These are phyloP conservation scores for Coniferiporia weirii DNA, from an alignment of 1,284 basidiomycete species.

Conservation along the genomic window DNA sequence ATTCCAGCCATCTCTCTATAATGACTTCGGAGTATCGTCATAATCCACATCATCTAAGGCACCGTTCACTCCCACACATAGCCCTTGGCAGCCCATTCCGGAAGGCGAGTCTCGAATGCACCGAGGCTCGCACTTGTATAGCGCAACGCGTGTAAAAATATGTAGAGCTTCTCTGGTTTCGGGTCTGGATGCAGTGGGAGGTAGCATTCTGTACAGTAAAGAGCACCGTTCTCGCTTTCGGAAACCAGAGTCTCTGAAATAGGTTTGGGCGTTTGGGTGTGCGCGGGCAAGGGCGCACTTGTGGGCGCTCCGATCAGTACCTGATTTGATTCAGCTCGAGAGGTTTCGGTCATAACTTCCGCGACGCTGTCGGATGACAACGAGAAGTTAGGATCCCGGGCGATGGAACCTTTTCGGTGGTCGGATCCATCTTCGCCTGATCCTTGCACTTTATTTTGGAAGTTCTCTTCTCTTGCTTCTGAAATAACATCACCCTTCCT, in stretches of 20 bases:
- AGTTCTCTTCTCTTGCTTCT: neutral
- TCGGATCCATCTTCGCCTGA: neutral
- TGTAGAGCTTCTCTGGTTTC: constrained; percentile 83
- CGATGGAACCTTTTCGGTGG: too few relatives aligned
- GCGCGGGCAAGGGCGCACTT: too few relatives aligned
- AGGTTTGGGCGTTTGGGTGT: neutral
- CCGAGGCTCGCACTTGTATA: constrained; percentile 72
- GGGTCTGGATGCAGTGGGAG: constrained; percentile 89
- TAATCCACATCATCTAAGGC: neutral
- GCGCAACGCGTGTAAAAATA: constrained; percentile 86
- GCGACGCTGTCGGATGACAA: too few relatives aligned
- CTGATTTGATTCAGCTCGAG: too few relatives aligned
- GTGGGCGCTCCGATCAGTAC: too few relatives aligned
- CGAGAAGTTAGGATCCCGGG: too few relatives aligned
- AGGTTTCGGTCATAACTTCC: too few relatives aligned
- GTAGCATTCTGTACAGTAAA: constrained; percentile 84
- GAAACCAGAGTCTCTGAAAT: neutral
- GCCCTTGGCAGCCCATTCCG: constrained; percentile 63
- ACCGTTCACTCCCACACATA: constrained; percentile 49
- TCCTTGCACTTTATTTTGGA: neutral
- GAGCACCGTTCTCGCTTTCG: constrained; percentile 21
- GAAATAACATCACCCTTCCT: neutral
- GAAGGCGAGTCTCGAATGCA: constrained; percentile 69
- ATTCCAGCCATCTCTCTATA: too few relatives aligned
- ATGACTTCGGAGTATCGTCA: neutral